Base-by-base conservation (phyloP, 1,284 basidiomycete species). In the Vanrija sp. region DNA sequence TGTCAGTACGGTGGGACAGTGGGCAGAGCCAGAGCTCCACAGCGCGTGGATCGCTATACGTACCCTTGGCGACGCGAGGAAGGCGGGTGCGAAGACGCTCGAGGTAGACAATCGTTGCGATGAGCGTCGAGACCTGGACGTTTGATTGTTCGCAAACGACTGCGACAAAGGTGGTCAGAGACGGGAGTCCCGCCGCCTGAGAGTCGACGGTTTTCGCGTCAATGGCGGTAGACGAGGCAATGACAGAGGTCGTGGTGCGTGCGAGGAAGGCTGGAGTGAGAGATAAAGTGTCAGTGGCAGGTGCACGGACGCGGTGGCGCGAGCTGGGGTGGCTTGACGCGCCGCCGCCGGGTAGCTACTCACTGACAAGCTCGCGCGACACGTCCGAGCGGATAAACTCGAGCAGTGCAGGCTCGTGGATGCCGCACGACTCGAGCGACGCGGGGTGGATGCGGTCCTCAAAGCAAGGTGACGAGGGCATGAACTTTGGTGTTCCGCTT, bases 91-190 rank as follows among this genome's bases (percentile, higher is more conserved):
- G 83, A 51, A 98, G 81, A 42, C 95, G 84, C 64, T 97, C 89
- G 55, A 98, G 85, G 79, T 95, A 98, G 66, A 98, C 82, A 69
- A 98, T 81, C 20, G 94, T 97, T 45, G 89, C 85, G 56, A 98
- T 84, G 53, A 98, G 82, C 38, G 93, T 98, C 15, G 91, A 83
- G 3, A 90, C 89, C 75, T 94, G 90, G 41, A 98, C 91, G 71
- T 93, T 91, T 51, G 89, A 90, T 68, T 84, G 82, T 65, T 86
- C 81, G 66, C 94, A 86, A 52, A 98, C 82, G 71, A 85, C 84
- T 54, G 83, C 78, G 72, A 98, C 93, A 77, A 98, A 98, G 51
- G 86, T 82, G 68, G 94, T 87, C 51, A 98, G 81, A 39, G 85
- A 82, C 6, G 86, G 87, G n/a, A 90, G 78, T 57, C 65, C 78